phyloP scores from a whole-genome alignment of 1,284 basidiomycete genomes.

The Malassezia japonica region DNA sequence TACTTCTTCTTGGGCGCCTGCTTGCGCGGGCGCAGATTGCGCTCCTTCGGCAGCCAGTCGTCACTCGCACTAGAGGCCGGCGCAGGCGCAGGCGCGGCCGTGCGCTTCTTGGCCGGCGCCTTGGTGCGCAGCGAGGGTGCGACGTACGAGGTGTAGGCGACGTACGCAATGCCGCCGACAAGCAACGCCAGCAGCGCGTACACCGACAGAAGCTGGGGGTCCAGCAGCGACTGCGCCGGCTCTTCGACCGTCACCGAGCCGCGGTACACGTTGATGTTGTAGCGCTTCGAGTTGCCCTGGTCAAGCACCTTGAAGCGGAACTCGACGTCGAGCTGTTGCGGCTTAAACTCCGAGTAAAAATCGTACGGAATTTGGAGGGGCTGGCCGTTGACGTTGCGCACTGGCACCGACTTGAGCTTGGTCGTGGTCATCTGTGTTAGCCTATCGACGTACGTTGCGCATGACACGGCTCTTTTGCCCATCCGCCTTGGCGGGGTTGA shows the following conservation, averaged over 20 bases:
- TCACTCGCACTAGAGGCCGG: constrained; percentile 15
- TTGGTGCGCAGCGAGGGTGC: neutral
- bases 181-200: constrained; percentile 26
- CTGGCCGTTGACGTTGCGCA: constrained; percentile 26
- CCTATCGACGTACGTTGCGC: constrained; percentile 27
- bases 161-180: constrained; percentile 22
- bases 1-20: neutral
- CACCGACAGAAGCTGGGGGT: constrained; percentile 38
- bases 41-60: constrained; percentile 19
- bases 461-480: constrained; percentile 37
- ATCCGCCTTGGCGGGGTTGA: constrained; percentile 38
- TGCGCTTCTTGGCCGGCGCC: constrained; percentile 2
- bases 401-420: constrained; percentile 31
- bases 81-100: neutral
- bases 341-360: constrained; percentile 46
- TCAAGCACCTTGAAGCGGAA: constrained; percentile 36
- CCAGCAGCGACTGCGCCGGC: constrained; percentile 40
- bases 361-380: constrained; percentile 41
- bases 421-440: constrained; percentile 36
- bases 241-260: constrained; percentile 41
- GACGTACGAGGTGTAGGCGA: constrained; percentile 24
- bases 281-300: constrained; percentile 37
- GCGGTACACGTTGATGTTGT: constrained; percentile 36
- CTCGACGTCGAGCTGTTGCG: constrained; percentile 38
- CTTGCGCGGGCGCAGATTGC: constrained; percentile 13